Percentiles rank a stretch among this genome's conserved stretches.
phyloP scores from a whole-genome alignment of 352 stramenopile genomes.

The Phytophthora citrophthora region DNA sequence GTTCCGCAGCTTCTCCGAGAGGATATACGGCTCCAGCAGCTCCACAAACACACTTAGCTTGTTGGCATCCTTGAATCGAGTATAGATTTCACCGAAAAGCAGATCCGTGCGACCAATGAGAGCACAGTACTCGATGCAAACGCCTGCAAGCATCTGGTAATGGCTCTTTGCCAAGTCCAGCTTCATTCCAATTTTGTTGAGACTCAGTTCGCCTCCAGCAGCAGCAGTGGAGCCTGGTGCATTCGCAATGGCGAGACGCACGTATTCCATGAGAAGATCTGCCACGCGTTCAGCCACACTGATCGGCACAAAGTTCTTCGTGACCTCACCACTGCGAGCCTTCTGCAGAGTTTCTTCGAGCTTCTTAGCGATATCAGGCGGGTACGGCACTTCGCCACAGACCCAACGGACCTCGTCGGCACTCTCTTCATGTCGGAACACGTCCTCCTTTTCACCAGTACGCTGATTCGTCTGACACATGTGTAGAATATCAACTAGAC shows the following conservation, averaged over 20 bases:
- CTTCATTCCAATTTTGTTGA: slow-evolving; percentile 74
- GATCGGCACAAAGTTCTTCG: slow-evolving; percentile 90
- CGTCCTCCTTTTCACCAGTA: slow-evolving; percentile 87
- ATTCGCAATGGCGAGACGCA: slow-evolving; percentile 88
- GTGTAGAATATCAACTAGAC: slow-evolving; percentile 88
- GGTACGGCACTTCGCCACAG: slow-evolving; percentile 82
- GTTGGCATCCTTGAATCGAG: slow-evolving; percentile 79
- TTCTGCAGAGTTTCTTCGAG: slow-evolving; percentile 89
- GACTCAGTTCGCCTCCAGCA: slow-evolving; percentile 41
- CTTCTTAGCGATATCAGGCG: slow-evolving; percentile 79
- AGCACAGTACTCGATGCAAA: slow-evolving; percentile 96
- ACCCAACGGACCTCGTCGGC: slow-evolving; percentile 86
- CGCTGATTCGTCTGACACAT: slow-evolving; percentile 92
- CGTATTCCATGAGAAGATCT: slow-evolving; percentile 91
- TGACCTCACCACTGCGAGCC: slow-evolving; percentile 77
- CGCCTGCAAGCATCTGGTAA: slow-evolving; percentile 96
- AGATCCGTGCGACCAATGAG: slow-evolving; percentile 87
- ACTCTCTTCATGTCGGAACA: slow-evolving; percentile 85
- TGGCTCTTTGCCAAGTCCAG: slow-evolving; percentile 93
- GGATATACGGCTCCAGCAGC: slow-evolving; percentile 94
- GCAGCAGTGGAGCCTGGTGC: slow-evolving; percentile 53
- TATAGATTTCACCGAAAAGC: slow-evolving; percentile 90
- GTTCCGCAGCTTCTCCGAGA: slow-evolving; percentile 93
- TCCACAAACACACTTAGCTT: slow-evolving; percentile 93
- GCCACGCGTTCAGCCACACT: slow-evolving; percentile 89